A percentile compares a stretch with the other conserved stretches of the same genome.
Conservation (phyloP, 139 green algal species). For the Picochlorum sp. region DNA sequence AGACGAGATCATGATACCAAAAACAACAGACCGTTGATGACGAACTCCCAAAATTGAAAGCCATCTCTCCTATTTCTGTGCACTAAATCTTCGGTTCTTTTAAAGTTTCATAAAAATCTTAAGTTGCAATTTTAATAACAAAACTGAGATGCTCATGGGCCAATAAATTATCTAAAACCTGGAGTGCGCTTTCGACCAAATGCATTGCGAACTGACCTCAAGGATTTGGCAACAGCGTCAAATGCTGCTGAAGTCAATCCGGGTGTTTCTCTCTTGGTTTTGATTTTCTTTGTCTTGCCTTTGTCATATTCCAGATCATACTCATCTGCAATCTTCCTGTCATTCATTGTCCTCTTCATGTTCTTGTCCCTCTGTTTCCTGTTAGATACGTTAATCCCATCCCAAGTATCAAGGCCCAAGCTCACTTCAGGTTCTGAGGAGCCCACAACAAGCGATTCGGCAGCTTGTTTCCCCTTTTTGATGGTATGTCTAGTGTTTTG, state of each 20-base stretch:
- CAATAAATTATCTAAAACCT: no score
- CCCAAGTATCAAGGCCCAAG: slow-evolving; percentile 5
- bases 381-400: background rate
- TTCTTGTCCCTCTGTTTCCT: background rate
- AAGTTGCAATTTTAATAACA: no score
- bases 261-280: background rate
- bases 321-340: slow-evolving; percentile 3
- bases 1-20: background rate
- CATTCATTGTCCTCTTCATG: background rate
- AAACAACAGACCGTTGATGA: background rate
- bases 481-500: no score
- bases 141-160: no score
- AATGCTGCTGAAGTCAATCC: background rate
- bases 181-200: no score
- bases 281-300: slow-evolving; percentile 31
- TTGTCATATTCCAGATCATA: slow-evolving; percentile 40
- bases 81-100: no score
- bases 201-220: no score
- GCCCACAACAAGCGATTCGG: no score
- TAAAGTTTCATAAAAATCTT: no score
- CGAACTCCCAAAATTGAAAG: slow-evolving; percentile 9
- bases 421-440: background rate
- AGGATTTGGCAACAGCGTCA: background rate
- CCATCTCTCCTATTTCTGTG: background rate
- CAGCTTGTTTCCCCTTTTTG: no score